Evolutionary conservation across 2,329 filamentous ascomycete species (phyloP).

Genomic region (Chaetomiaceae sp.): DNA sequence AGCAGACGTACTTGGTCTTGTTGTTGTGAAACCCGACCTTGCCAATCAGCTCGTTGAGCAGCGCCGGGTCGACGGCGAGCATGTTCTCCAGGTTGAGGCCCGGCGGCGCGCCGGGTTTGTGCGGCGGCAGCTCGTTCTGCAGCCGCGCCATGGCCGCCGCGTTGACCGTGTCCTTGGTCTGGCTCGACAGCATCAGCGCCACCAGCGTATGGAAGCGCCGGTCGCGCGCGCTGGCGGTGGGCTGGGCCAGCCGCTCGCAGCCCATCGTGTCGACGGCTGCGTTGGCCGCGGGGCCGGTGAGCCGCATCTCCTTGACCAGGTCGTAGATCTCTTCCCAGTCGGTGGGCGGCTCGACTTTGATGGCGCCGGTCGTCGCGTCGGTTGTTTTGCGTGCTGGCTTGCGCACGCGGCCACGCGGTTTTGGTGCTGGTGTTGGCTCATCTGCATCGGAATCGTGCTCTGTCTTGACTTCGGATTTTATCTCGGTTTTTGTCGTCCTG

Average conservation of each 20-base stretch:
- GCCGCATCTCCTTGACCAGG: slow-evolving; percentile 70
- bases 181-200: slow-evolving; percentile 82
- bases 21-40: slow-evolving; percentile 93
- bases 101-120: slow-evolving; percentile 36
- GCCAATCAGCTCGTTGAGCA: slow-evolving; percentile 67
- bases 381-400: slow-evolving; percentile 39
- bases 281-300: slow-evolving; percentile 49
- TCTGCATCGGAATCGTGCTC: not conserved
- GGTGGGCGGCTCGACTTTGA: slow-evolving; percentile 55
- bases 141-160: slow-evolving; percentile 74
- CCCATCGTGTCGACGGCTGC: slow-evolving; percentile 98
- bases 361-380: slow-evolving; percentile 28
- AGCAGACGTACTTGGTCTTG: slow-evolving; percentile 64
- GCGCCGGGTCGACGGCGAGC: slow-evolving; percentile 59
- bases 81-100: slow-evolving; percentile 72
- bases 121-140: slow-evolving; percentile 63
- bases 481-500: slow-evolving; percentile 1
- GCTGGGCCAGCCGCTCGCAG: slow-evolving; percentile 68
- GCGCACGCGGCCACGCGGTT: slow-evolving; percentile 26
- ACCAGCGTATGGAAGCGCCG: slow-evolving; percentile 81
- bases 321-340: slow-evolving; percentile 82
- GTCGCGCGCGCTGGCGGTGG: slow-evolving; percentile 43
- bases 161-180: slow-evolving; percentile 90
- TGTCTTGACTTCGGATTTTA: slow-evolving; percentile 11
- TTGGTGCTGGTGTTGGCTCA: slow-evolving; percentile 1